These are phyloP conservation scores for Arabis hirsuta DNA, from an alignment of 345 rosid genomes.

Conservation along the genomic window DNA sequence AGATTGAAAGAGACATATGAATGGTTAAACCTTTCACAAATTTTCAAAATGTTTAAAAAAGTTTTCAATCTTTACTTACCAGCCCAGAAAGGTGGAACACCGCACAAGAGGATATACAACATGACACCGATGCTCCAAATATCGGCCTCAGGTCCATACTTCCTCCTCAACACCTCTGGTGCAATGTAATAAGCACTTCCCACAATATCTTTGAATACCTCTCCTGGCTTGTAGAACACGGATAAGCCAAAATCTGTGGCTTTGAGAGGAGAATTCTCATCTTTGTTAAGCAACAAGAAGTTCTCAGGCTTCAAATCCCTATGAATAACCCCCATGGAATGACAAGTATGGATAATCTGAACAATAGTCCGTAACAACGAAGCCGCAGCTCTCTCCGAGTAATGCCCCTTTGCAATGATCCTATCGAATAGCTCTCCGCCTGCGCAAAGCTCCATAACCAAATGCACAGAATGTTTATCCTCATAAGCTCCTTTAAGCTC, in stretches of 20 bases:
- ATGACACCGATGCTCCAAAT: conserved; percentile 96
- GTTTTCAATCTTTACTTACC: conserved; percentile 46
- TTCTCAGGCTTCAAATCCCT: conserved; percentile 97
- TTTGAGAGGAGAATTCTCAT: conserved; percentile 82
- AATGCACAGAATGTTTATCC: conserved; percentile 90
- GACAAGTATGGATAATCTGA: conserved; percentile 85
- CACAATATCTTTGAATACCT: conserved; percentile 83
- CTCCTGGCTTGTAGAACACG: conserved; percentile 95
- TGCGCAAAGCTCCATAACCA: conserved; percentile 95
- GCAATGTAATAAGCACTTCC: conserved; percentile 98
- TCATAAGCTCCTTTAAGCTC: conserved; percentile 95
- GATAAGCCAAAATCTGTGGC: conserved; percentile 94
- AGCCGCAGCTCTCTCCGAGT: conserved; percentile 90
- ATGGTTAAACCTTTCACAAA: background rate
- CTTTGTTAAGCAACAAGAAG: conserved; percentile 75
- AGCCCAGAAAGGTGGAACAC: conserved; percentile 99
- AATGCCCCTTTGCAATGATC: conserved; percentile 92
- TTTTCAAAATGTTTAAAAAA: too few relatives aligned
- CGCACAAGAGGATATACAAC: conserved; percentile 85
- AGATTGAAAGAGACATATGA: background rate
- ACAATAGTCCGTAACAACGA: conserved; percentile 84
- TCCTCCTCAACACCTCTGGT: conserved; percentile 90
- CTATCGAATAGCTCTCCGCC: conserved; percentile 94
- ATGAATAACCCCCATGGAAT: conserved; percentile 95
- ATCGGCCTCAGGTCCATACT: conserved; percentile 91